Conservation (phyloP, 805 yeast species). For the Kodamaea kaohsiungensis region DNA sequence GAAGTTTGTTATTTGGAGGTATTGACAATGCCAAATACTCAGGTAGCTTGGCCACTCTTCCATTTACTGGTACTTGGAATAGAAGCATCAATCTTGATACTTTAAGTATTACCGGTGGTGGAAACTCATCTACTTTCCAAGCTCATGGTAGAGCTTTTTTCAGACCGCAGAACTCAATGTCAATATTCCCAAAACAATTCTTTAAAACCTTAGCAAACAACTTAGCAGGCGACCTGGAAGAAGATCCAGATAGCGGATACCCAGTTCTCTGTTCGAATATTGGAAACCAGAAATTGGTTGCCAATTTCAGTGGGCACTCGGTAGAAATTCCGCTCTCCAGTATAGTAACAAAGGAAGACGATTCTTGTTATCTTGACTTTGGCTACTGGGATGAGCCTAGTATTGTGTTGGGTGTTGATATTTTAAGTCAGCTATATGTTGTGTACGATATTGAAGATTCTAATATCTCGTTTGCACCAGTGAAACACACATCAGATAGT, state of each 20-base stretch:
- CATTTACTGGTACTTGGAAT: conserved; percentile 47
- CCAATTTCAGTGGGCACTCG: neutral
- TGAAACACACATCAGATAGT: no score
- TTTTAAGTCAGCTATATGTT: conserved; percentile 25
- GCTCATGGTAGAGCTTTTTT: no score
- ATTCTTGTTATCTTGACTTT: conserved; percentile 20
- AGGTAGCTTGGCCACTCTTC: conserved; percentile 35
- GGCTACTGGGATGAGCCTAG: conserved; percentile 14
- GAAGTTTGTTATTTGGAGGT: conserved; percentile 44
- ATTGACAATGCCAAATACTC: conserved; percentile 42
- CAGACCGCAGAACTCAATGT: no score
- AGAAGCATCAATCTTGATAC: no score
- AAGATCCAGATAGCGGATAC: neutral
- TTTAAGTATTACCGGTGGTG: no score
- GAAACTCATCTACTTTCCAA: no score
- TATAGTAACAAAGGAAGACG: neutral
- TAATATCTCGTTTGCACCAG: conserved; percentile 26
- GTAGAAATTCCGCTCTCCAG: conserved; percentile 14
- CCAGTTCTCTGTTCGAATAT: neutral
- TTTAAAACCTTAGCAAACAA: neutral
- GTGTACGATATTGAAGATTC: conserved; percentile 28
- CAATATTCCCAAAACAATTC: no score
- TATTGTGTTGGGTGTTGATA: conserved; percentile 32
- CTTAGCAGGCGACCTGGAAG: neutral
- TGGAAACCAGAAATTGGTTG: neutral